Percentiles rank a stretch among this genome's conserved stretches.
These are phyloP conservation scores for Fusarium dlaminii DNA, from an alignment of 2,329 filamentous ascomycete genomes.

Conservation along the genomic window DNA sequence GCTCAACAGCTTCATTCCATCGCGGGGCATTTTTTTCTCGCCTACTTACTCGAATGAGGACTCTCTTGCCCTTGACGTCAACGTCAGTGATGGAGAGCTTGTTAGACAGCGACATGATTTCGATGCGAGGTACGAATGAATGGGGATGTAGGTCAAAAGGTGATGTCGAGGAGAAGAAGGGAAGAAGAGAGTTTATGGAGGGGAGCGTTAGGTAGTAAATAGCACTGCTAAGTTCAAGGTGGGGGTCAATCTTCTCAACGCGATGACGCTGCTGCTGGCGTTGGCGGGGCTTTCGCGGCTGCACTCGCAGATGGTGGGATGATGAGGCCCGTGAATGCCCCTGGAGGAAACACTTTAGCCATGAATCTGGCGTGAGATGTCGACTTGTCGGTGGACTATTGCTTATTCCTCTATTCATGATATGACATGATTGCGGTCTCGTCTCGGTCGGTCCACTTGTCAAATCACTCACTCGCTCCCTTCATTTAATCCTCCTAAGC, in stretches of 20 bases:
- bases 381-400: conserved; percentile 1
- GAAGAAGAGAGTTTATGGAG: conserved; percentile 32
- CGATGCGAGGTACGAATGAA: not conserved
- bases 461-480: not conserved
- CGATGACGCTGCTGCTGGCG: conserved; percentile 25
- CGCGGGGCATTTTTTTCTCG: conserved; percentile 42
- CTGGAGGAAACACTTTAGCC: conserved; percentile 17
- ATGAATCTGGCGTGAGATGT: conserved; percentile 22
- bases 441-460: conserved; percentile 16
- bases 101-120: conserved; percentile 94
- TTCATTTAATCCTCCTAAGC: not conserved
- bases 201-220: conserved; percentile 28
- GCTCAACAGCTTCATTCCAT: conserved; percentile 27
- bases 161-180: conserved; percentile 28
- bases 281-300: conserved; percentile 36
- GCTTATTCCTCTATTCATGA: not conserved
- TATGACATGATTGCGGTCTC: conserved; percentile 22
- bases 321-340: conserved; percentile 23
- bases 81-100: conserved; percentile 97
- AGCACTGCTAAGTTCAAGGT: conserved; percentile 23
- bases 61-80: conserved; percentile 97
- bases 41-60: conserved; percentile 87
- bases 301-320: conserved; percentile 31
- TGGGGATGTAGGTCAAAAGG: conserved; percentile 12
- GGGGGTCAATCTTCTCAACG: conserved; percentile 28